Conservation (phyloP, 2,329 filamentous ascomycete species). For the Fusarium coicis region DNA sequence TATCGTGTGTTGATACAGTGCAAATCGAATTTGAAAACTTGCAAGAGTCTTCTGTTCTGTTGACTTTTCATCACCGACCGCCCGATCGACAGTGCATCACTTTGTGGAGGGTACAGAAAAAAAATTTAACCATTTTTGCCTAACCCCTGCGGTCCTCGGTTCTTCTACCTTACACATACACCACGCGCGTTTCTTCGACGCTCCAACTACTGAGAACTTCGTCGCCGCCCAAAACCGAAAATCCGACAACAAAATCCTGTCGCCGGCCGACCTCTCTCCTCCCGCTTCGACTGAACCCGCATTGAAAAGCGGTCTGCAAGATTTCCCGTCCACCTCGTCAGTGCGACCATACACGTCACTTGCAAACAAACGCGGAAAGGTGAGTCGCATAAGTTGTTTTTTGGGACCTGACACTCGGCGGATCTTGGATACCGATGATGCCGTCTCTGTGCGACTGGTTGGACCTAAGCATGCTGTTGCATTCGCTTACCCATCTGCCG, state of each 20-base stretch:
- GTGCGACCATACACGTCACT: slow-evolving; percentile 40
- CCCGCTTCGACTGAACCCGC: slow-evolving; percentile 12
- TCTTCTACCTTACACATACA: slow-evolving; percentile 19
- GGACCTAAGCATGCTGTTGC: slow-evolving; percentile 8
- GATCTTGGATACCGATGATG: slow-evolving; percentile 16
- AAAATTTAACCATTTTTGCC: slow-evolving; percentile 29
- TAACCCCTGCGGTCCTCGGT: slow-evolving; percentile 13
- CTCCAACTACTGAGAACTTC: slow-evolving; percentile 14
- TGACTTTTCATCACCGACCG: slow-evolving; percentile 6
- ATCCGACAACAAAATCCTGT: slow-evolving; percentile 34
- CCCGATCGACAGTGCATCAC: slow-evolving; percentile 27
- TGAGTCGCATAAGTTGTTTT: slow-evolving; percentile 32
- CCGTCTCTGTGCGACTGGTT: slow-evolving; percentile 7
- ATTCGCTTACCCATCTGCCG: slow-evolving; percentile 16
- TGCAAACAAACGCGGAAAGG: slow-evolving; percentile 35
- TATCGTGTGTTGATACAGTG: slow-evolving; percentile 16
- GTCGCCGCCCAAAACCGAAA: slow-evolving; percentile 10
- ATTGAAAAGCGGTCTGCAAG: slow-evolving; percentile 32
- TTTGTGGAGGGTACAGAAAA: slow-evolving; percentile 28
- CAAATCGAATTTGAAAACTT: slow-evolving; percentile 21
- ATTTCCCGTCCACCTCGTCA: slow-evolving; percentile 8
- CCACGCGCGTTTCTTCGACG: slow-evolving; percentile 6
- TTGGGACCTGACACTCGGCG: slow-evolving; percentile 13
- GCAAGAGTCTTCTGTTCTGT: slow-evolving; percentile 17
- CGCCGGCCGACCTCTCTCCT: slow-evolving; percentile 42